Conservation (phyloP, 2,329 filamentous ascomycete species). For the Purpureocillium takamizusanense region DNA sequence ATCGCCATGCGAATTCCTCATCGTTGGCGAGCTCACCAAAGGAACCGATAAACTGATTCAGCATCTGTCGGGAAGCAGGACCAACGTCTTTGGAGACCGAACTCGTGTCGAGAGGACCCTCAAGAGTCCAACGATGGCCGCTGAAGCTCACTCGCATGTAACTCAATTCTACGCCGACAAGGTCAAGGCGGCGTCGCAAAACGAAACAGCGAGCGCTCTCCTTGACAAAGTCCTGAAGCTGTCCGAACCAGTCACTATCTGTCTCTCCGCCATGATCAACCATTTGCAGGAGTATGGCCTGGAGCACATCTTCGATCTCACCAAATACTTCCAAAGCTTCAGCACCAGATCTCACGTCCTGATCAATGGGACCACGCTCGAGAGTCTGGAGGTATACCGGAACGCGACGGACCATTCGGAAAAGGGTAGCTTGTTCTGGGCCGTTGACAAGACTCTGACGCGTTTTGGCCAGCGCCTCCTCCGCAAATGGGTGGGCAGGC, state of each 20-base stretch:
- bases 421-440: constrained; percentile 91
- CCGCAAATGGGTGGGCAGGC: constrained; percentile 90
- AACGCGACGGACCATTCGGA: constrained; percentile 82
- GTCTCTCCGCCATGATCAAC: constrained; percentile 91
- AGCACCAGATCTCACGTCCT: constrained; percentile 93
- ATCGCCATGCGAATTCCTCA: constrained; percentile 87
- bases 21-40: constrained; percentile 83
- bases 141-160: constrained; percentile 80
- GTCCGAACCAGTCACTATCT: constrained; percentile 79
- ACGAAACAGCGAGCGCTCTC: constrained; percentile 52
- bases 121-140: constrained; percentile 71
- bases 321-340: constrained; percentile 95
- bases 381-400: constrained; percentile 89
- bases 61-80: constrained; percentile 81
- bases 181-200: constrained; percentile 51
- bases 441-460: constrained; percentile 84
- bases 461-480: constrained; percentile 81
- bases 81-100: constrained; percentile 85
- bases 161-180: constrained; percentile 88
- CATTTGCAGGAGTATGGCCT: constrained; percentile 88
- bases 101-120: constrained; percentile 74
- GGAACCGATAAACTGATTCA: constrained; percentile 87
- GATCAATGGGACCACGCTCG: constrained; percentile 87
- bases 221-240: constrained; percentile 81
- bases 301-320: constrained; percentile 91